Conservation (phyloP, 2,329 filamentous ascomycete genomes). For the Helminthosporium solani region DNA sequence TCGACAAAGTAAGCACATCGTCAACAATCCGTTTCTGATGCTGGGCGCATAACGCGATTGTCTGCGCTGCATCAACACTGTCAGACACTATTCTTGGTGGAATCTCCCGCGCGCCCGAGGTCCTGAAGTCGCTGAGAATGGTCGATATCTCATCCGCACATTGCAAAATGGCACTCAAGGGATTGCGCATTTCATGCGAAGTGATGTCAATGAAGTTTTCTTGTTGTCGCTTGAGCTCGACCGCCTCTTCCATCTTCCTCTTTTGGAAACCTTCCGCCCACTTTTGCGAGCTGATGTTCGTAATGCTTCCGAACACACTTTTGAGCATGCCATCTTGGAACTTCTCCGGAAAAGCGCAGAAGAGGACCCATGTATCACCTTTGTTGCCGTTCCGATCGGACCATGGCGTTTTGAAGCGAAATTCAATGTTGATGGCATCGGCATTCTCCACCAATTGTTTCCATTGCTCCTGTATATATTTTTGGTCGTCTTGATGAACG, state of each 20-base stretch:
- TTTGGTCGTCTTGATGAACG: conserved; percentile 66
- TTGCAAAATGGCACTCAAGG: conserved; percentile 71
- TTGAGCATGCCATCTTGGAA: conserved; percentile 65
- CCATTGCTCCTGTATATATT: conserved; percentile 63
- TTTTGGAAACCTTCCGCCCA: conserved; percentile 80
- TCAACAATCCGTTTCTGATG: conserved; percentile 68
- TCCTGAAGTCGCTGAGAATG: conserved; percentile 49
- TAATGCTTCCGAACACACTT: conserved; percentile 77
- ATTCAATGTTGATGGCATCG: conserved; percentile 67
- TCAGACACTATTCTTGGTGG: conserved; percentile 54
- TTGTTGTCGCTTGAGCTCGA: conserved; percentile 77
- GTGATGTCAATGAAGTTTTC: conserved; percentile 82
- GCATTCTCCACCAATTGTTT: conserved; percentile 61
- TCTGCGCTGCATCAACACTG: conserved; percentile 73
- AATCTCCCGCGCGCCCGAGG: conserved; percentile 49
- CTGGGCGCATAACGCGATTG: conserved; percentile 73
- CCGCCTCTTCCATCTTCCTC: conserved; percentile 74
- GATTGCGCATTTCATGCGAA: conserved; percentile 75
- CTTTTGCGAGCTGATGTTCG: conserved; percentile 83
- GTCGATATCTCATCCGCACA: conserved; percentile 72
- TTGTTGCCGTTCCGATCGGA: conserved; percentile 59
- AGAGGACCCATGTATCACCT: conserved; percentile 72
- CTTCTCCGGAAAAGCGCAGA: conserved; percentile 74
- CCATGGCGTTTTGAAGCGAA: conserved; percentile 71
- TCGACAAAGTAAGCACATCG: conserved; percentile 49